phyloP scores from a whole-genome alignment of 805 yeast genomes.

The Komagataella ulmi region DNA sequence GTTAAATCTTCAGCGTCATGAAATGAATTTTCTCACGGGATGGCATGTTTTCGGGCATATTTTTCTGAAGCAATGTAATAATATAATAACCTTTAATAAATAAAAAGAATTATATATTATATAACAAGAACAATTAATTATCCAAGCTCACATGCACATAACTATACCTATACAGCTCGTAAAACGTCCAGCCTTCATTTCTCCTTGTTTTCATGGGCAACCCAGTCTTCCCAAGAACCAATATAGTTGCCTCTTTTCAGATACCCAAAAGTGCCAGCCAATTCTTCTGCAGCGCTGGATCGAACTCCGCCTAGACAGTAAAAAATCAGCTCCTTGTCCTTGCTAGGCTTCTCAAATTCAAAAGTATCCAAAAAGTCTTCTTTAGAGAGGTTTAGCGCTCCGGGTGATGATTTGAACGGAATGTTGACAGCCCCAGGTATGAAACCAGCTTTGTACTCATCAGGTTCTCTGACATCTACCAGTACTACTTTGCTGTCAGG shows the following conservation, averaged over 20 bases:
- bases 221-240: conserved; percentile 88
- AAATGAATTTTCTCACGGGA: no score
- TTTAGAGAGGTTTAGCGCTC: conserved; percentile 68
- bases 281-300: conserved; percentile 79
- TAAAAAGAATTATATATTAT: no score
- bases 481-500: conserved; percentile 39
- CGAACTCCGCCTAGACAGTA: conserved; percentile 92
- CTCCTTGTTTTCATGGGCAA: conserved; percentile 3
- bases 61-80: no score
- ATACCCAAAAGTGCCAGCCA: conserved; percentile 87
- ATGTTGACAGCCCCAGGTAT: conserved; percentile 80
- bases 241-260: conserved; percentile 69
- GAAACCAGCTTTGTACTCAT: conserved; percentile 55
- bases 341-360: conserved; percentile 69
- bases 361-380: conserved; percentile 75
- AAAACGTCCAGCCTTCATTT: neutral
- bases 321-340: conserved; percentile 64
- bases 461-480: conserved; percentile 90
- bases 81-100: no score
- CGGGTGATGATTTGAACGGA: conserved; percentile 85
- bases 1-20: no score
- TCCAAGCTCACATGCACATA: neutral
- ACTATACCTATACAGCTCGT: neutral
- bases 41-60: no score
- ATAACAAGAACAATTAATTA: neutral